Evolutionary conservation across 805 yeast species (phyloP).

Genomic region (Teunomyces aglyptinius): DNA sequence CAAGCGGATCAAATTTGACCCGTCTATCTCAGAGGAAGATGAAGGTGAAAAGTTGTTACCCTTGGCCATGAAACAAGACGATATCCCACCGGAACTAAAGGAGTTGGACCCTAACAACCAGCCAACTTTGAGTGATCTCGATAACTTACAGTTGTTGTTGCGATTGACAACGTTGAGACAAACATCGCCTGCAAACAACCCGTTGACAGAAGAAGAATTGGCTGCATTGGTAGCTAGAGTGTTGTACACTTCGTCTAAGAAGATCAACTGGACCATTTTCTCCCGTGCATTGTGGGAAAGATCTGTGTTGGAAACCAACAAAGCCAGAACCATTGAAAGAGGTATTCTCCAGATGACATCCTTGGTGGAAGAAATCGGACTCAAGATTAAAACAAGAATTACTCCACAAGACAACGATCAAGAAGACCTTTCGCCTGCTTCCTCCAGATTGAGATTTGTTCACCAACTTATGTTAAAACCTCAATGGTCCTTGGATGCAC

Average conservation of each 20-base stretch:
- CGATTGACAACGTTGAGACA: slow-evolving; percentile 62
- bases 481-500: slow-evolving; percentile 79
- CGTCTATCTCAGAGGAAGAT: slow-evolving; percentile 20
- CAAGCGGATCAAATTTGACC: slow-evolving; percentile 43
- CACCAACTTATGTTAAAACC: slow-evolving; percentile 78
- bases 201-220: slow-evolving; percentile 79
- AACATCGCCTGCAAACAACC: slow-evolving; percentile 68
- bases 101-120: slow-evolving; percentile 77
- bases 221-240: slow-evolving; percentile 73
- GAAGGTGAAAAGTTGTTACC: slow-evolving; percentile 52
- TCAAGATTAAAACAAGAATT: slow-evolving; percentile 55
- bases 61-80: slow-evolving; percentile 57
- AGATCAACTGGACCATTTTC: slow-evolving; percentile 71
- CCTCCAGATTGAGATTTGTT: slow-evolving; percentile 61
- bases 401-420: slow-evolving; percentile 42
- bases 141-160: slow-evolving; percentile 70
- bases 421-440: slow-evolving; percentile 35
- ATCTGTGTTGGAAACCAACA: slow-evolving; percentile 75
- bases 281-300: slow-evolving; percentile 88
- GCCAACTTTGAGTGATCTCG: slow-evolving; percentile 68
- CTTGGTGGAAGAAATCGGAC: slow-evolving; percentile 82
- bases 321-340: slow-evolving; percentile 86
- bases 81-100: slow-evolving; percentile 55
- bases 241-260: slow-evolving; percentile 47
- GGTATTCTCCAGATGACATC: slow-evolving; percentile 93